Evolutionary conservation across 176 grass and related monocot species (phyloP).

Genomic region (Saccharum officinarum): DNA sequence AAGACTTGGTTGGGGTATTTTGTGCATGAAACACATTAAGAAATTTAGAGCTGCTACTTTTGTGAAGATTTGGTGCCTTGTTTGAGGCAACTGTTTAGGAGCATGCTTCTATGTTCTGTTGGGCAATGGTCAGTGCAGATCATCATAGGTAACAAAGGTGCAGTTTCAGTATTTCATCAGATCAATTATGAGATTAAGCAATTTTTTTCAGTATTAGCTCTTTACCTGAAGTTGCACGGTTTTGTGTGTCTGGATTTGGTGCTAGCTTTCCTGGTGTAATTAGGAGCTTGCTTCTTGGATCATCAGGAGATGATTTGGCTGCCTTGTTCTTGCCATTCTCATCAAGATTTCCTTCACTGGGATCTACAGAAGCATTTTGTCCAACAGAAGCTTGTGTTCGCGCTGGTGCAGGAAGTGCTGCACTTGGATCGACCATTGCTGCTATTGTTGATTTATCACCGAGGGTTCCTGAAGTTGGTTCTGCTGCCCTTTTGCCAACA

Average conservation of each 20-base stretch:
- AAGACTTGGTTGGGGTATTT: background rate
- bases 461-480: background rate
- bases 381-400: constrained; percentile 22
- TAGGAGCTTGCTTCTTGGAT: constrained; percentile 1
- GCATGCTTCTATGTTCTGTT: background rate
- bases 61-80: background rate
- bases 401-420: background rate
- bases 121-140: background rate
- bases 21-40: background rate
- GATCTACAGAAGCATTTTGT: background rate
- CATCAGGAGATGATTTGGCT: background rate
- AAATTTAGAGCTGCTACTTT: background rate
- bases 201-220: no score
- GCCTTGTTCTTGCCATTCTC: background rate
- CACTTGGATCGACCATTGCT: constrained; percentile 16
- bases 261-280: background rate
- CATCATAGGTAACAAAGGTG: background rate
- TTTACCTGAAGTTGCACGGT: no score
- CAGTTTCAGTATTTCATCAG: no score
- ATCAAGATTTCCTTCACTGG: constrained; percentile 8
- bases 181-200: no score
- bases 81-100: background rate
- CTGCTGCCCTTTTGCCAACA: background rate
- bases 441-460: constrained; percentile 6
- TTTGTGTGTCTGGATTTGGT: constrained; percentile 4